phyloP scores from a whole-genome alignment of 805 yeast species.

The Torulaspora gathmanii region DNA sequence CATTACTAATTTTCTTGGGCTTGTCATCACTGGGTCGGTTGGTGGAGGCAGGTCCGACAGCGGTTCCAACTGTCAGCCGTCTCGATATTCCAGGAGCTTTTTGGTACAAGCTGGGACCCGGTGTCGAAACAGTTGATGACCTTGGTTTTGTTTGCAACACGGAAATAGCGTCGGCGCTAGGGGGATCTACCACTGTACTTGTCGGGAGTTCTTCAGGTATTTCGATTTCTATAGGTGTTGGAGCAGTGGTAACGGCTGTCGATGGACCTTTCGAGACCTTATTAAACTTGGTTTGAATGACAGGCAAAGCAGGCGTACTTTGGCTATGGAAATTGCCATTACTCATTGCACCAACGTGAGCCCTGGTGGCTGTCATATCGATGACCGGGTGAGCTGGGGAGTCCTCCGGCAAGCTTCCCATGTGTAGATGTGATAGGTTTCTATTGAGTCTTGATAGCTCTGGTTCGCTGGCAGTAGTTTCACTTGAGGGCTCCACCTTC shows the following conservation, averaged over 20 bases:
- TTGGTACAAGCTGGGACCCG: slow-evolving; percentile 22
- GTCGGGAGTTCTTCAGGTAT: slow-evolving; percentile 49
- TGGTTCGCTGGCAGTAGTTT: slow-evolving; percentile 18
- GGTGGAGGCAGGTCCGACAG: slow-evolving; percentile 3
- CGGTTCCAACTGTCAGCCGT: slow-evolving; percentile 28
- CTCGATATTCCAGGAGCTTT: slow-evolving; percentile 27
- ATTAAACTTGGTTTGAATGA: slow-evolving; percentile 28
- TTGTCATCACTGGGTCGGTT: slow-evolving; percentile 15
- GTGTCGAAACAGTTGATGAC: slow-evolving; percentile 32
- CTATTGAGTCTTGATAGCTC: slow-evolving; percentile 20
- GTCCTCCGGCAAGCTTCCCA: slow-evolving; percentile 16
- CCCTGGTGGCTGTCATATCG: slow-evolving; percentile 10
- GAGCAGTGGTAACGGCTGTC: slow-evolving; percentile 38
- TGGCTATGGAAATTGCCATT: slow-evolving; percentile 23
- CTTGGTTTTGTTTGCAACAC: slow-evolving; percentile 39
- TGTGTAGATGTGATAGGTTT: slow-evolving; percentile 14
- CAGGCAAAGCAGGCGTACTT: slow-evolving; percentile 30
- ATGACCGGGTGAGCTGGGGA: neutral
- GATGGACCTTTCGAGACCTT: slow-evolving; percentile 23
- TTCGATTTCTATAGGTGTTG: slow-evolving; percentile 60
- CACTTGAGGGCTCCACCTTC: slow-evolving; percentile 37
- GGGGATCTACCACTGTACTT: slow-evolving; percentile 19
- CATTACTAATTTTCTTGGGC: slow-evolving; percentile 15
- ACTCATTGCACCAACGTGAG: slow-evolving; percentile 19
- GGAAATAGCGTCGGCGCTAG: slow-evolving; percentile 32